Conservation (phyloP, 306 rosid genomes). For the Vachellia collinsii region DNA sequence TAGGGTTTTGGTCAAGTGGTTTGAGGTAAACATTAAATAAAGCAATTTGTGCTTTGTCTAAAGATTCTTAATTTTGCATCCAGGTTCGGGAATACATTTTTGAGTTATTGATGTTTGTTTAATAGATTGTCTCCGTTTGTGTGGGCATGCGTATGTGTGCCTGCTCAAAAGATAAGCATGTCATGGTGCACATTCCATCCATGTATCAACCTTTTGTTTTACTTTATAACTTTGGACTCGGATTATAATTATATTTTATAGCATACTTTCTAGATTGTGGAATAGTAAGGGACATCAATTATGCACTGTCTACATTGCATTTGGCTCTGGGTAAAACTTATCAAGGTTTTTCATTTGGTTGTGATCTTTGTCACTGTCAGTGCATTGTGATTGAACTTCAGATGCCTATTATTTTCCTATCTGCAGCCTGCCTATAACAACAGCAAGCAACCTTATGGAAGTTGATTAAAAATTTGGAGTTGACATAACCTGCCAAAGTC, state of each 20-base stretch:
- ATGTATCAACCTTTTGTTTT: neutral
- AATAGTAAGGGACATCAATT: neutral
- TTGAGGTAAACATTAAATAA: neutral
- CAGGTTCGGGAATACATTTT: too few relatives aligned
- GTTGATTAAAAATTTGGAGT: neutral
- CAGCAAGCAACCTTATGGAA: constrained; percentile 10
- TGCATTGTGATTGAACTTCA: neutral
- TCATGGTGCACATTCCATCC: neutral
- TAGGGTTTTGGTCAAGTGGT: neutral
- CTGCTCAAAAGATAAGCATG: too few relatives aligned
- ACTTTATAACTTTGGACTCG: too few relatives aligned
- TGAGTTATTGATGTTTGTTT: too few relatives aligned
- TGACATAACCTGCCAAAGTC: neutral
- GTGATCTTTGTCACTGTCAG: neutral
- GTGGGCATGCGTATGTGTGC: too few relatives aligned
- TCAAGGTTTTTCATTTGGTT: neutral
- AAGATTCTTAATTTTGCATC: neutral
- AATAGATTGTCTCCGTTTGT: too few relatives aligned
- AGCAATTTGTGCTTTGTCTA: neutral
- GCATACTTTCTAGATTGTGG: too few relatives aligned
- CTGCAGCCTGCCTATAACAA: neutral
- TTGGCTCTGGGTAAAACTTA: neutral
- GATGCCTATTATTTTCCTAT: neutral
- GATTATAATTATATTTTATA: too few relatives aligned
- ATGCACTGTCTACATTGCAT: neutral